phyloP scores from a whole-genome alignment of 1,139 yeast species.

The Geotrichum aggregatum region DNA sequence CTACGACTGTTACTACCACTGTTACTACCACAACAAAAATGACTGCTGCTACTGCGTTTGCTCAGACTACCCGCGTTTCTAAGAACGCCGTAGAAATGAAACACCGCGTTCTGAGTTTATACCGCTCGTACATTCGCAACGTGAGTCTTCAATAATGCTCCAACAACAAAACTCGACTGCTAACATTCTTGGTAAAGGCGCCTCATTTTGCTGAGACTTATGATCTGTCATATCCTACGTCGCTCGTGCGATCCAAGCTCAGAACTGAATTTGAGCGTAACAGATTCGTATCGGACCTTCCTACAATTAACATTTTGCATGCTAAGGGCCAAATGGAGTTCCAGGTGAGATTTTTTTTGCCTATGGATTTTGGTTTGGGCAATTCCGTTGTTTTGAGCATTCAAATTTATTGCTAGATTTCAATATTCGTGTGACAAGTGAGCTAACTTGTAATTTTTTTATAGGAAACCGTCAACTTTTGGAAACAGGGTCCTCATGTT shows the following conservation, averaged over 20 bases:
- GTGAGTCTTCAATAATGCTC: constrained; percentile 25
- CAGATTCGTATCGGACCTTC: constrained; percentile 64
- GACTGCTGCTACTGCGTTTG: constrained; percentile 76
- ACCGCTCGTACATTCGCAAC: constrained; percentile 67
- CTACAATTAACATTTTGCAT: constrained; percentile 61
- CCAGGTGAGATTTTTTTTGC: constrained; percentile 40
- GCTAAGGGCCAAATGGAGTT: constrained; percentile 89
- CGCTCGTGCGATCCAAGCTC: constrained; percentile 73
- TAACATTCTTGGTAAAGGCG: constrained; percentile 34
- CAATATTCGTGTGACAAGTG: too few relatives aligned
- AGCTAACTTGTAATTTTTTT: background rate
- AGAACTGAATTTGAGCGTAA: constrained; percentile 89
- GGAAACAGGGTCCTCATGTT: constrained; percentile 88
- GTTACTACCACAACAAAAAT: constrained; percentile 32
- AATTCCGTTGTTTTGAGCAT: too few relatives aligned
- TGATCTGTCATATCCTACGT: constrained; percentile 80
- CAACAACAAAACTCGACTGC: background rate
- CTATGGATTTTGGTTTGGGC: background rate
- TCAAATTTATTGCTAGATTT: too few relatives aligned
- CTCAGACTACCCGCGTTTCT: constrained; percentile 73
- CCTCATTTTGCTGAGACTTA: constrained; percentile 53
- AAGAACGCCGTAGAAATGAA: constrained; percentile 60
- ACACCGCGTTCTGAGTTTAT: constrained; percentile 61
- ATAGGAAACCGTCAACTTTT: constrained; percentile 71
- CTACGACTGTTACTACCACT: background rate